Conservation (phyloP, 2,329 filamentous ascomycete species). For the Mycosphaerella sp. region DNA sequence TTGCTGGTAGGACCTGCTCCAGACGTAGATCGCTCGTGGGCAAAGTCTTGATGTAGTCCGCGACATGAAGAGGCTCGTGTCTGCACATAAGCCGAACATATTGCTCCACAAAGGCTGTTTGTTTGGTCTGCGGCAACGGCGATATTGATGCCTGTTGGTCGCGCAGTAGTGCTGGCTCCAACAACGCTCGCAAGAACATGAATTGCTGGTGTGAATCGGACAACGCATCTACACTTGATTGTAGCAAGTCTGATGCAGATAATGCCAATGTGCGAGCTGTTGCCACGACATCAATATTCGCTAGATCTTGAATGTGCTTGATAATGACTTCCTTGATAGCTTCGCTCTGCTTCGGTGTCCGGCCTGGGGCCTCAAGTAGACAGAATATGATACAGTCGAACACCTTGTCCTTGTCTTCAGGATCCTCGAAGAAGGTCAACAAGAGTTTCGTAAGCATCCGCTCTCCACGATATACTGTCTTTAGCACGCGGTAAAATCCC, state of each 20-base stretch:
- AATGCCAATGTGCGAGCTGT: constrained; percentile 61
- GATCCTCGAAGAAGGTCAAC: constrained; percentile 77
- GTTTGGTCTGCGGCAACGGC: constrained; percentile 32
- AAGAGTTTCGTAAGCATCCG: constrained; percentile 73
- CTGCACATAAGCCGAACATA: constrained; percentile 90
- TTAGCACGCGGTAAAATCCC: constrained; percentile 83
- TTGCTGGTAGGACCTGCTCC: constrained; percentile 72
- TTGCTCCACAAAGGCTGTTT: constrained; percentile 63
- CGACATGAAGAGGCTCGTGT: constrained; percentile 75
- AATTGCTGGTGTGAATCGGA: constrained; percentile 62
- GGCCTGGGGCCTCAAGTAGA: constrained; percentile 56
- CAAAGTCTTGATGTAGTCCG: constrained; percentile 71
- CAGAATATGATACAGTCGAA: constrained; percentile 76
- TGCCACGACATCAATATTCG: constrained; percentile 58
- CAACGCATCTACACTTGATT: constrained; percentile 57
- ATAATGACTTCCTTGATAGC: constrained; percentile 65
- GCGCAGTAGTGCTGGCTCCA: constrained; percentile 53
- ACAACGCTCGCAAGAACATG: constrained; percentile 66
- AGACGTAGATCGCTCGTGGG: constrained; percentile 73
- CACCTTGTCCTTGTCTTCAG: constrained; percentile 64
- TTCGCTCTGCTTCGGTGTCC: constrained; percentile 63
- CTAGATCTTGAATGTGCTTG: constrained; percentile 59
- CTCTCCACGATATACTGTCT: constrained; percentile 76
- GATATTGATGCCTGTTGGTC: constrained; percentile 30
- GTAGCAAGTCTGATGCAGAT: constrained; percentile 59